A percentile compares a stretch with the other conserved stretches of the same genome.
Evolutionary conservation across 164 flowering plant genomes (phyloP).

Genomic region (Paratinospora sagittata): DNA sequence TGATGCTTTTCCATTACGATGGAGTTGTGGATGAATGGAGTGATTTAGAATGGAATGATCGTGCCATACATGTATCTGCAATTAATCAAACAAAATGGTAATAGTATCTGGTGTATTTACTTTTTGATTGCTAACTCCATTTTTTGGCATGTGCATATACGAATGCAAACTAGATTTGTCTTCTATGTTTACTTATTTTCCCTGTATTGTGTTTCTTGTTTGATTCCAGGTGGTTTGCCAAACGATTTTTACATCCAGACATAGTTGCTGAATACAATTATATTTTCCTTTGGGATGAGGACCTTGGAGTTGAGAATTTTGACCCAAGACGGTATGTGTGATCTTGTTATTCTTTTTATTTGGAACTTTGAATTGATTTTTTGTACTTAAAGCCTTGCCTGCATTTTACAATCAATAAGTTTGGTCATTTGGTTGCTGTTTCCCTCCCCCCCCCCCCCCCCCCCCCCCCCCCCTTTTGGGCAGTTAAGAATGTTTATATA

Average conservation of each 20-base stretch:
- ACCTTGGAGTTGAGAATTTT: conserved; percentile 75
- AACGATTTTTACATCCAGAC: conserved; percentile 87
- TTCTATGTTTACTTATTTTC: neutral
- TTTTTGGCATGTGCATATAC: neutral
- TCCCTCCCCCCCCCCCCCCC: too few species aligned
- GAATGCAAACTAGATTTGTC: neutral
- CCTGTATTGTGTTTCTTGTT: neutral
- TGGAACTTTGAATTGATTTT: neutral
- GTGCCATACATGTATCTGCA: conserved; percentile 68
- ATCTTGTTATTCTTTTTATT: neutral
- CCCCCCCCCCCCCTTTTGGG: too few species aligned
- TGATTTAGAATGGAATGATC: conserved; percentile 52
- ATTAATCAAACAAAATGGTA: conserved; percentile 88
- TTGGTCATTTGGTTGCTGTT: too few species aligned
- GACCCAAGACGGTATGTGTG: conserved; percentile 52
- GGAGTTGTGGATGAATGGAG: conserved; percentile 72
- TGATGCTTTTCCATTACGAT: conserved; percentile 92
- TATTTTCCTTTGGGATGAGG: conserved; percentile 92
- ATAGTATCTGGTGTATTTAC: neutral
- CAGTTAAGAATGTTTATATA: too few species aligned
- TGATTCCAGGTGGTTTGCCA: conserved; percentile 85
- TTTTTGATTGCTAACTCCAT: neutral
- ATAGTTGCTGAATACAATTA: conserved; percentile 69
- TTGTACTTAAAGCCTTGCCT: too few species aligned
- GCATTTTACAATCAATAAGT: too few species aligned